These are phyloP conservation scores for Cyclotella baltica DNA, from an alignment of 108 stramenopile genomes.

Conservation along the genomic window DNA sequence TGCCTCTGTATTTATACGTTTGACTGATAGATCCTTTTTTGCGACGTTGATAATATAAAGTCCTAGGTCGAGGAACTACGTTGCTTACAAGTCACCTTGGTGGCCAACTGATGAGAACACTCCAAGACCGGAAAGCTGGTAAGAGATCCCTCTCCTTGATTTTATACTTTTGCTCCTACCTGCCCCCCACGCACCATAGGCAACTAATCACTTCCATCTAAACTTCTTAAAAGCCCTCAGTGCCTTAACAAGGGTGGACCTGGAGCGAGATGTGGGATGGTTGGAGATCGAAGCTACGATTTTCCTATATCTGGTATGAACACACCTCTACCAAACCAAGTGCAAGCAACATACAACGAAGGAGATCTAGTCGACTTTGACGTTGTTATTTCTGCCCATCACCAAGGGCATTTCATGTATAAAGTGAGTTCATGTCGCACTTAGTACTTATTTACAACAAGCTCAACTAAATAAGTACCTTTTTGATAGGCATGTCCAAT, in stretches of 20 bases:
- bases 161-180: neutral
- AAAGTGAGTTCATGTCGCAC: conserved; percentile 7
- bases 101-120: conserved; percentile 34
- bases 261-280: conserved; percentile 23
- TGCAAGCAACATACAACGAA: conserved; percentile 43
- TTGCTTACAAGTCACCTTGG: conserved; percentile 33
- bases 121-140: conserved; percentile 23
- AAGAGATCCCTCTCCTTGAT: neutral
- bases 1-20: neutral
- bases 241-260: conserved; percentile 41
- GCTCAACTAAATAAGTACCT: neutral
- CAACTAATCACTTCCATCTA: no score
- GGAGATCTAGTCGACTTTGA: conserved; percentile 49
- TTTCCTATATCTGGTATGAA: conserved; percentile 36
- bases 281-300: conserved; percentile 47
- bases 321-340: conserved; percentile 41
- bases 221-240: conserved; percentile 3
- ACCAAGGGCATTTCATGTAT: conserved; percentile 37
- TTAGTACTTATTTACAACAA: neutral
- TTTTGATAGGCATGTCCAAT: conserved; percentile 53
- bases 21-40: neutral
- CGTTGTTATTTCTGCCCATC: conserved; percentile 60
- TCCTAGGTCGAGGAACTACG: conserved; percentile 42
- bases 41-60: neutral
- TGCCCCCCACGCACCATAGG: no score